Percentiles rank a stretch among this genome's conserved stretches.
Evolutionary conservation across 495 filamentous ascomycete species (phyloP).

Genomic region (Trichoderma orchidacearum): DNA sequence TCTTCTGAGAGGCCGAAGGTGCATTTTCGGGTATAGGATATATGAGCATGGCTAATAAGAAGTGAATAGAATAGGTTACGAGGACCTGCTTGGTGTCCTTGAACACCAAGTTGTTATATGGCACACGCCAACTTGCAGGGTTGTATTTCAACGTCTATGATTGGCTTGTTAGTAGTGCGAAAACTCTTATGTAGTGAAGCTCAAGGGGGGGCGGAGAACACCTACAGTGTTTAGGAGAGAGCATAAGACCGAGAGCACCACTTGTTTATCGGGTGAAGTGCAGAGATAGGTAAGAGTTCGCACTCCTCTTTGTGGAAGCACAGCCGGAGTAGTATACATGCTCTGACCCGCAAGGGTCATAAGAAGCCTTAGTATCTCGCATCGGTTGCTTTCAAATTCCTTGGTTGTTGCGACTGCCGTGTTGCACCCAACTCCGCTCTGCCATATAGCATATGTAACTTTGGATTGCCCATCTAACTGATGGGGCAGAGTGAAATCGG

Average conservation of each 20-base stretch:
- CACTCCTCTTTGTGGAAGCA: slow-evolving; percentile 74
- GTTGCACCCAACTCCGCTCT: slow-evolving; percentile 93
- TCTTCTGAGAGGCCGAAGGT: slow-evolving; percentile 50
- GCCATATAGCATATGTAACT: slow-evolving; percentile 91
- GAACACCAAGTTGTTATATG: slow-evolving; percentile 87
- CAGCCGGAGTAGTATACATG: slow-evolving; percentile 79
- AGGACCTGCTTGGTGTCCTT: slow-evolving; percentile 87
- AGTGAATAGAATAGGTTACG: slow-evolving; percentile 81
- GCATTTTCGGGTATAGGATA: slow-evolving; percentile 82
- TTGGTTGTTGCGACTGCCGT: slow-evolving; percentile 76
- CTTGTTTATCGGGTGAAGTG: slow-evolving; percentile 73
- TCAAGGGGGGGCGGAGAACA: slow-evolving; percentile 6
- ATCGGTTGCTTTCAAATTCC: slow-evolving; percentile 82
- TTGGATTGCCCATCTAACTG: slow-evolving; percentile 55
- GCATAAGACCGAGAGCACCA: slow-evolving; percentile 72
- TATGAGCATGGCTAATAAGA: slow-evolving; percentile 74
- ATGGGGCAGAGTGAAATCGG: slow-evolving; percentile 70
- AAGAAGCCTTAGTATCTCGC: slow-evolving; percentile 76
- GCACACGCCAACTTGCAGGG: slow-evolving; percentile 84
- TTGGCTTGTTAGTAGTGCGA: slow-evolving; percentile 8
- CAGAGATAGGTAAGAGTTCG: slow-evolving; percentile 79
- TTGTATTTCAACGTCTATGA: slow-evolving; percentile 87
- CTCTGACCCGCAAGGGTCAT: slow-evolving; percentile 79
- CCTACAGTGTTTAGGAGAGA: slow-evolving; percentile 92
- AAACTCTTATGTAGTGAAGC: background rate